A percentile compares a stretch with the other conserved stretches of the same genome.
Evolutionary conservation across 352 stramenopile genomes (phyloP).

Genomic region (Peronosclerospora sorghi): DNA sequence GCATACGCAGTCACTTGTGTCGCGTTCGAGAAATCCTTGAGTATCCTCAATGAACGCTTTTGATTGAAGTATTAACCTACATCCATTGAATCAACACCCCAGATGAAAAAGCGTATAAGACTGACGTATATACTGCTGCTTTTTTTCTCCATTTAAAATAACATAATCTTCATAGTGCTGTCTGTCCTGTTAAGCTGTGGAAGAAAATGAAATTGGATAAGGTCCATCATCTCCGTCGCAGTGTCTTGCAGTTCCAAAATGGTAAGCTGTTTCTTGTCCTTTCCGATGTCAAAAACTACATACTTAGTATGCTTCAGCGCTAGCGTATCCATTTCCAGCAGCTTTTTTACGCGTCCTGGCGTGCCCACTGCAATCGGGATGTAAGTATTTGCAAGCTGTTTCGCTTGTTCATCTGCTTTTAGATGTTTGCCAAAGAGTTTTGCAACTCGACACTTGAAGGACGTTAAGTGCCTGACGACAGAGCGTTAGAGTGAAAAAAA

Average conservation of each 20-base stretch:
- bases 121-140: too few species aligned
- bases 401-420: slow-evolving; percentile 82
- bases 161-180: slow-evolving; percentile 53
- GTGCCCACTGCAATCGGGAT: slow-evolving; percentile 75
- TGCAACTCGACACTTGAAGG: slow-evolving; percentile 86
- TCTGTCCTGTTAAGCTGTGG: slow-evolving; percentile 34
- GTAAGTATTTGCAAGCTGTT: slow-evolving; percentile 62
- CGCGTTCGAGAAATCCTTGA: slow-evolving; percentile 73
- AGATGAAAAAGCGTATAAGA: too few species aligned
- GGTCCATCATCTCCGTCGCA: slow-evolving; percentile 63
- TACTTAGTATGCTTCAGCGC: slow-evolving; percentile 72
- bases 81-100: too few species aligned
- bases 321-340: slow-evolving; percentile 64
- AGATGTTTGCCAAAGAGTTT: slow-evolving; percentile 96
- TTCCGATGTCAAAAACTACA: slow-evolving; percentile 79
- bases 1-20: slow-evolving; percentile 82
- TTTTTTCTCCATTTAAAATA: slow-evolving; percentile 36
- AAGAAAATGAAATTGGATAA: slow-evolving; percentile 70
- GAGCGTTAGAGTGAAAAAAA: too few species aligned
- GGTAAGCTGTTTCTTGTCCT: slow-evolving; percentile 81
- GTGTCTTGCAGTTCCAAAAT: slow-evolving; percentile 81
- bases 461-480: slow-evolving; percentile 37
- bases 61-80: too few species aligned
- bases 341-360: slow-evolving; percentile 60
- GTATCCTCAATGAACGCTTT: slow-evolving; percentile 62